Percentiles rank a stretch among this genome's conserved stretches.
Evolutionary conservation across 148 eudicot species (phyloP).

Genomic region (Limonium bicolor): DNA sequence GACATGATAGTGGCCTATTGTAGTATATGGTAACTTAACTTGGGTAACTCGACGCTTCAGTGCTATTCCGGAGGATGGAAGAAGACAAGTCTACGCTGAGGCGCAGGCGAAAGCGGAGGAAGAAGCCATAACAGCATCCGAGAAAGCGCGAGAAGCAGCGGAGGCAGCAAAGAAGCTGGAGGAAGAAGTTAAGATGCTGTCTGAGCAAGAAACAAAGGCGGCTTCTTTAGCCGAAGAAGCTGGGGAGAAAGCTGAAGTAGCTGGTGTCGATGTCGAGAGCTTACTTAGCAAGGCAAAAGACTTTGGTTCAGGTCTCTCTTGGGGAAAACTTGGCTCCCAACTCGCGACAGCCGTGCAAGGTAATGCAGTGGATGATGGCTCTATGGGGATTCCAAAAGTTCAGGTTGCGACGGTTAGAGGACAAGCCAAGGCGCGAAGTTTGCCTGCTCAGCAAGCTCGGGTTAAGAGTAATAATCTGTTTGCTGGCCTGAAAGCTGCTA

Average conservation of each 20-base stretch:
- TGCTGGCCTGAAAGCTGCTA: slow-evolving; percentile 4
- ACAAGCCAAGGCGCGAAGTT: slow-evolving; percentile 66
- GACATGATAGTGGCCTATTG: too few species aligned
- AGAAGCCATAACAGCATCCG: slow-evolving; percentile 48
- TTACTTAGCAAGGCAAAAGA: slow-evolving; percentile 45
- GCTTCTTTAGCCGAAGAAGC: slow-evolving; percentile 49
- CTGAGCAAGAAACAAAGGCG: slow-evolving; percentile 34
- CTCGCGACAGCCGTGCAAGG: slow-evolving; percentile 40
- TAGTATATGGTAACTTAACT: not conserved
- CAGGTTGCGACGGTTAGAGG: slow-evolving; percentile 86
- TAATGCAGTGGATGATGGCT: slow-evolving; percentile 16
- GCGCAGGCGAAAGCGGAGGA: slow-evolving; percentile 66
- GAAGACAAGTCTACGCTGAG: slow-evolving; percentile 79
- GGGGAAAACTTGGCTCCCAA: slow-evolving; percentile 71
- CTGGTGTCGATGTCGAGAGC: slow-evolving; percentile 40
- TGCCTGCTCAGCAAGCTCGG: slow-evolving; percentile 50
- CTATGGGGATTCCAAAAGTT: slow-evolving; percentile 42
- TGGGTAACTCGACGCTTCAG: slow-evolving; percentile 13
- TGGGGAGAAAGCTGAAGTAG: slow-evolving; percentile 36
- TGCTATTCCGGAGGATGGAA: slow-evolving; percentile 83
- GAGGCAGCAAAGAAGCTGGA: slow-evolving; percentile 31
- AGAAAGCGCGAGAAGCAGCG: slow-evolving; percentile 55
- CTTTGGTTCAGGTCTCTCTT: slow-evolving; percentile 38
- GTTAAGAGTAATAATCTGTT: slow-evolving; percentile 19
- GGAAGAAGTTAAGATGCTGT: slow-evolving; percentile 37